These are phyloP conservation scores for Kodamaea ohmeri DNA, from an alignment of 1,139 yeast species.

Conservation along the genomic window DNA sequence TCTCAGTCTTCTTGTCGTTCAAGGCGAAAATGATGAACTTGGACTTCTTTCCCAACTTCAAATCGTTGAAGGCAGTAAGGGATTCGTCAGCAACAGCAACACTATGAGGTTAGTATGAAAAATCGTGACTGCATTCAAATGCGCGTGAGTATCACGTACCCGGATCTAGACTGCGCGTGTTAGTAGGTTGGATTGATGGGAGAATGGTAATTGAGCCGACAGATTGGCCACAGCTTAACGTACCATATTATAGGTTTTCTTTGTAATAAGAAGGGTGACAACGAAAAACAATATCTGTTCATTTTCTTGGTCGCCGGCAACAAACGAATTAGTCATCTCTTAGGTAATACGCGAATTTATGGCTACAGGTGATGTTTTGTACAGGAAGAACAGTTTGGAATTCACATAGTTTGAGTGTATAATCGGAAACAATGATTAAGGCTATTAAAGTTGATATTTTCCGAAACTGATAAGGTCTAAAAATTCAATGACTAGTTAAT, in stretches of 20 bases:
- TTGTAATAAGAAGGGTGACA: constrained; percentile 1
- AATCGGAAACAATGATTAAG: no score
- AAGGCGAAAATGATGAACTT: constrained; percentile 80
- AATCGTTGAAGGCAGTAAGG: constrained; percentile 87
- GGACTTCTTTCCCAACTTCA: constrained; percentile 89
- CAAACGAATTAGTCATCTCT: neutral
- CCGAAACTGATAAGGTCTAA: no score
- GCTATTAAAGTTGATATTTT: no score
- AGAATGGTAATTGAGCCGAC: neutral
- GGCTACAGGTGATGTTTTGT: constrained; percentile 41
- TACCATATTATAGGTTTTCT: constrained; percentile 21
- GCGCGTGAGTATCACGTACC: constrained; percentile 42
- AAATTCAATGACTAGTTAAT: no score
- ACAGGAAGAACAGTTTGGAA: no score
- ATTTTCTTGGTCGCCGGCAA: constrained; percentile 30
- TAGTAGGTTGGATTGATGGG: constrained; percentile 15
- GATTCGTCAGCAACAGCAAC: constrained; percentile 97
- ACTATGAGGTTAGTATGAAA: constrained; percentile 44
- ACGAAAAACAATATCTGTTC: constrained; percentile 10
- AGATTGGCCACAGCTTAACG: constrained; percentile 6
- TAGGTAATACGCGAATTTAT: constrained; percentile 17
- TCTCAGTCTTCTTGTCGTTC: constrained; percentile 83
- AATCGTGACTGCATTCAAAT: neutral
- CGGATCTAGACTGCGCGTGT: constrained; percentile 57
- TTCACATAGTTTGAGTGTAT: no score